phyloP scores from a whole-genome alignment of 352 stramenopile species.

The Phytopythium mirpurense region DNA sequence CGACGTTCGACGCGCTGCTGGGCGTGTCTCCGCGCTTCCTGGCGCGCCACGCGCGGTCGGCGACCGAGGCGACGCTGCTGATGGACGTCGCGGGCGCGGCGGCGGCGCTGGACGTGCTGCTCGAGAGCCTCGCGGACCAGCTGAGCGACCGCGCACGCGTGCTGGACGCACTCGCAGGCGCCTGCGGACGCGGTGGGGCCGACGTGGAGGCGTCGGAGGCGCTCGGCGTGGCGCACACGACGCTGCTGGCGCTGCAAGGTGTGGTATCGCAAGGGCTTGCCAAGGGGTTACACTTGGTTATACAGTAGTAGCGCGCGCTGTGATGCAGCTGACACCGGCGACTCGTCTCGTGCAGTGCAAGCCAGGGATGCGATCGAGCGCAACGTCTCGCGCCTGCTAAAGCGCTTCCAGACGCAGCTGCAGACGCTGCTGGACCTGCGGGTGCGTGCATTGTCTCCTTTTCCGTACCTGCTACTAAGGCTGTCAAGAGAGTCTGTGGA shows the following conservation, averaged over 20 bases:
- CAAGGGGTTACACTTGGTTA: no score
- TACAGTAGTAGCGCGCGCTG: no score
- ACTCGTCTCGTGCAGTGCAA: neutral
- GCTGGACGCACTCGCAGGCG: conserved; percentile 1
- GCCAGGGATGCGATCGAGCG: neutral
- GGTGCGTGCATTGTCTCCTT: conserved; percentile 7
- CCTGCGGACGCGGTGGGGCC: no score
- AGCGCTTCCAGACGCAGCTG: conserved; percentile 14
- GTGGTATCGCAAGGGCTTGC: no score
- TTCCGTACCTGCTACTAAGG: no score
- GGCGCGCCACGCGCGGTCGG: conserved; percentile 9
- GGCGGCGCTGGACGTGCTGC: conserved; percentile 32
- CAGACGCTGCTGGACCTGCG: conserved; percentile 16
- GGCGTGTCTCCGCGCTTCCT: conserved; percentile 18
- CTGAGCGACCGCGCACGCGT: conserved; percentile 26
- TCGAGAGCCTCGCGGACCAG: conserved; percentile 25
- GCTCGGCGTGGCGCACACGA: no score
- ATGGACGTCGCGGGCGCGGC: conserved; percentile 21
- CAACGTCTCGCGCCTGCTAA: conserved; percentile 12
- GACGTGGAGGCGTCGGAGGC: no score
- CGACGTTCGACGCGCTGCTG: conserved; percentile 10
- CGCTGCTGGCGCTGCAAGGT: conserved; percentile 28
- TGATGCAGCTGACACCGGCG: no score
- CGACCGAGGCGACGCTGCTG: conserved; percentile 18
- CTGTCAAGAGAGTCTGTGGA: no score